These are phyloP conservation scores for Ascochyta fabae DNA, from an alignment of 2,329 filamentous ascomycete species.

Conservation along the genomic window DNA sequence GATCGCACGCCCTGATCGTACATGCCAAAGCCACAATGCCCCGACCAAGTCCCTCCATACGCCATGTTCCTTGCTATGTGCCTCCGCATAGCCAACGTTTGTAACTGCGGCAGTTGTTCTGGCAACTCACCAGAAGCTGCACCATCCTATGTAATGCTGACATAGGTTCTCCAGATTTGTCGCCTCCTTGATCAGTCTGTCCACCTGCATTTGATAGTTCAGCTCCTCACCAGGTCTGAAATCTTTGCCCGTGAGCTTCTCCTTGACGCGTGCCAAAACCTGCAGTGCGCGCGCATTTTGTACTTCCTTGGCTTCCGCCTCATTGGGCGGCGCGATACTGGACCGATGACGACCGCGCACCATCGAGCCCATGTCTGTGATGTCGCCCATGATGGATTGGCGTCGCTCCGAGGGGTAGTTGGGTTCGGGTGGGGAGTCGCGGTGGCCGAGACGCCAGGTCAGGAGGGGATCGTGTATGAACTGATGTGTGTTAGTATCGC, in stretches of 20 bases:
- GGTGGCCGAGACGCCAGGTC: constrained; percentile 83
- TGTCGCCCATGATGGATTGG: constrained; percentile 62
- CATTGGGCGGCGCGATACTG: constrained; percentile 46
- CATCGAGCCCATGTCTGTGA: constrained; percentile 38
- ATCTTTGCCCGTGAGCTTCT: constrained; percentile 93
- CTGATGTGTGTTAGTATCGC: constrained; percentile 52
- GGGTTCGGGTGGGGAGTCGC: constrained; percentile 65
- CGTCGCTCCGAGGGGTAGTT: constrained; percentile 68
- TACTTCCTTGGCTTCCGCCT: constrained; percentile 67
- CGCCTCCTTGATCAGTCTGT: constrained; percentile 91
- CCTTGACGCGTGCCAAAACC: constrained; percentile 87
- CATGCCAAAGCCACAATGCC: constrained; percentile 4
- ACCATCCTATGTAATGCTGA: constrained; percentile 99
- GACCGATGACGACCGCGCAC: constrained; percentile 47
- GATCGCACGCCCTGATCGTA: constrained; percentile 9
- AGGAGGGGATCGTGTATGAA: constrained; percentile 99
- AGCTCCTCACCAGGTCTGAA: constrained; percentile 83
- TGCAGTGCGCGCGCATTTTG: constrained; percentile 94
- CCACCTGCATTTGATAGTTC: constrained; percentile 84
- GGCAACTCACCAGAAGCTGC: constrained; percentile 82
- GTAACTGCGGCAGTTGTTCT: not conserved
- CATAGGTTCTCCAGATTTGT: constrained; percentile 97
- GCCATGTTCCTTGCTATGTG: not conserved
- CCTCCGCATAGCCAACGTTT: not conserved
- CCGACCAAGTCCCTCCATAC: not conserved